These are phyloP conservation scores for Ogataea methylovora DNA, from an alignment of 805 yeast genomes.

Conservation along the genomic window DNA sequence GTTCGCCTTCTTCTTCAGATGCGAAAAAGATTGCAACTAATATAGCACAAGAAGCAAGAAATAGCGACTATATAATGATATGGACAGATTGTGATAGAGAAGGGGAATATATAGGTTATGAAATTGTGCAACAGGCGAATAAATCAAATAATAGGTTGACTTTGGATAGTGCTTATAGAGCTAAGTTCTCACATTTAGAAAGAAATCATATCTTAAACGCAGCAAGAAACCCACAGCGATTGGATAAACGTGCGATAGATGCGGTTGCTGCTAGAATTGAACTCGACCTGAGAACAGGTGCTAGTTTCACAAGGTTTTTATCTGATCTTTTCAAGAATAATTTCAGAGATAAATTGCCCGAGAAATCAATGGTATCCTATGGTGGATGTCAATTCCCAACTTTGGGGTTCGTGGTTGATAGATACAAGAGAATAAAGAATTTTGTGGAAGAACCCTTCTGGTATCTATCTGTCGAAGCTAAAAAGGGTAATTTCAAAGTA, in stretches of 20 bases:
- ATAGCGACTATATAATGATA: conserved; percentile 63
- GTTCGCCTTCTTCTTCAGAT: conserved; percentile 26
- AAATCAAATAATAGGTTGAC: conserved; percentile 39
- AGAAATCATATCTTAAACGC: conserved; percentile 66
- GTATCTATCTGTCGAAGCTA: conserved; percentile 51
- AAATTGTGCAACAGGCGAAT: conserved; percentile 64
- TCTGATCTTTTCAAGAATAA: conserved; percentile 41
- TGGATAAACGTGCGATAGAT: conserved; percentile 63
- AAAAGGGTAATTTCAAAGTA: conserved; percentile 32
- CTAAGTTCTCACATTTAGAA: conserved; percentile 84
- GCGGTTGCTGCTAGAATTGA: conserved; percentile 88
- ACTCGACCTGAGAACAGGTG: conserved; percentile 83
- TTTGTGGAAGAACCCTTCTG: conserved; percentile 79
- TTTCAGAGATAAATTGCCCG: conserved; percentile 18
- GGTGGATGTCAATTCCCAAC: conserved; percentile 98
- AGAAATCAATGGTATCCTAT: conserved; percentile 48
- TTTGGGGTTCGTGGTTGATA: conserved; percentile 89
- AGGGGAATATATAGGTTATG: conserved; percentile 90
- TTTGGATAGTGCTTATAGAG: conserved; percentile 53
- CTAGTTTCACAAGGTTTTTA: conserved; percentile 77
- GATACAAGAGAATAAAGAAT: conserved; percentile 65
- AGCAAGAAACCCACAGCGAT: conserved; percentile 54
- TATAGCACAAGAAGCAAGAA: conserved; percentile 56
- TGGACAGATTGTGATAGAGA: conserved; percentile 99
- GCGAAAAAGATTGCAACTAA: conserved; percentile 47